Base-by-base conservation (phyloP, 208 protist species). In the Crithidia fasciculata region DNA sequence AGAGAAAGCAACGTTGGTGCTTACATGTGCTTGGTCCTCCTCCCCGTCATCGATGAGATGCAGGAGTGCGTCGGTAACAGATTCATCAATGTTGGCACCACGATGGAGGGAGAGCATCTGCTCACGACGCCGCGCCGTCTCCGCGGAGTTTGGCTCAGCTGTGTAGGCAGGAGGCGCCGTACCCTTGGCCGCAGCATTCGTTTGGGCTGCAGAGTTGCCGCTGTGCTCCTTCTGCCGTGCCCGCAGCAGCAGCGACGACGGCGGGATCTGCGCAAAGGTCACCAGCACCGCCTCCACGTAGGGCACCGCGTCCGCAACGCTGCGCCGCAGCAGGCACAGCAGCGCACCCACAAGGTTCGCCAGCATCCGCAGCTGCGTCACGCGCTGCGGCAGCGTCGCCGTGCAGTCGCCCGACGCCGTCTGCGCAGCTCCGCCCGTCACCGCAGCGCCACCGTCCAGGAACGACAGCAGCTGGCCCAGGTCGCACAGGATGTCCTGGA, bases 331-430 rank as follows among this genome's bases (percentile, higher is more conserved):
- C 52, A 82, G 56, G 69, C 71, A 83, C 44, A 91, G 53, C 28
- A 91, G 59, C 39, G 65, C 55, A 19, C 78, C 60, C 6, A 81
- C 40, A 3, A 91, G 65, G 70, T 83, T 66, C 41, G 67, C 65
- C 40, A 89, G 72, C 53, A 88, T 74, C 44, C 69, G 69, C 54
- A 90, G 77, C 59, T 85, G 81, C 49, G 68, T 81, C 6, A 81
- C 57, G 12, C 57, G 72, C 60, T 87, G 81, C 36, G 69, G 70
- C 15, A 81, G 54, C 39, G 66, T 69, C 40, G 79, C 60, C 58
- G 62, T 67, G 50, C 62, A 66, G 67, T 77, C 76, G 8, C 70
- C 78, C 3, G 66, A 64, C 15, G 45, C 54, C 50, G 65, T 78
- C 57, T 66, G 72, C 28, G 71, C 76, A 0, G 72, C 70, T 15